Evolutionary conservation across 2,329 filamentous ascomycete genomes (phyloP).

Genomic region (Cercospora sp.): DNA sequence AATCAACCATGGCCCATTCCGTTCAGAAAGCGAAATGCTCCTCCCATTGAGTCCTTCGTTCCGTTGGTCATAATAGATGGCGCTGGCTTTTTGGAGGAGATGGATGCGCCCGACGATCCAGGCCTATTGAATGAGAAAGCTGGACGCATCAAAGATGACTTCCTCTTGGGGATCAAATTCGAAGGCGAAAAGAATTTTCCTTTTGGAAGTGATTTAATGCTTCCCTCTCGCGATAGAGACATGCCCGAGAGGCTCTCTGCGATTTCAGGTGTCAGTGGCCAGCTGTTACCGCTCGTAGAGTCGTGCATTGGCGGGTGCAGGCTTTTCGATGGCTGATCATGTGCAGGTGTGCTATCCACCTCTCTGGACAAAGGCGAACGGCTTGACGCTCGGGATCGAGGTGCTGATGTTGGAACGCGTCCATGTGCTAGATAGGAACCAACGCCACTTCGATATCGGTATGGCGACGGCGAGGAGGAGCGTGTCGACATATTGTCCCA

Average conservation of each 20-base stretch:
- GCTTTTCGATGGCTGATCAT: neutral
- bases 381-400: constrained; percentile 2
- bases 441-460: constrained; percentile 18
- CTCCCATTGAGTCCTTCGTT: neutral
- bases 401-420: neutral
- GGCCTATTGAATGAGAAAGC: neutral
- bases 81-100: constrained; percentile 1
- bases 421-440: constrained; percentile 9
- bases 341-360: neutral
- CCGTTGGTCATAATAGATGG: constrained; percentile 2
- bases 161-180: constrained; percentile 1
- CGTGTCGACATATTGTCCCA: neutral
- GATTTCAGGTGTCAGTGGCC: constrained; percentile 5
- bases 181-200: neutral
- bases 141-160: constrained; percentile 6
- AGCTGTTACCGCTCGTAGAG: neutral
- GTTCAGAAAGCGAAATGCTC: neutral
- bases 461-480: constrained; percentile 11
- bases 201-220: neutral
- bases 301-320: constrained; percentile 1
- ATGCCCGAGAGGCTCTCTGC: constrained; percentile 5
- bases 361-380: constrained; percentile 3
- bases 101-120: constrained; percentile 1
- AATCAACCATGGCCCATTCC: neutral
- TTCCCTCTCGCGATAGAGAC: constrained; percentile 5